phyloP scores from a whole-genome alignment of 2,329 filamentous ascomycete species.

The Hypomyces perniciosus region DNA sequence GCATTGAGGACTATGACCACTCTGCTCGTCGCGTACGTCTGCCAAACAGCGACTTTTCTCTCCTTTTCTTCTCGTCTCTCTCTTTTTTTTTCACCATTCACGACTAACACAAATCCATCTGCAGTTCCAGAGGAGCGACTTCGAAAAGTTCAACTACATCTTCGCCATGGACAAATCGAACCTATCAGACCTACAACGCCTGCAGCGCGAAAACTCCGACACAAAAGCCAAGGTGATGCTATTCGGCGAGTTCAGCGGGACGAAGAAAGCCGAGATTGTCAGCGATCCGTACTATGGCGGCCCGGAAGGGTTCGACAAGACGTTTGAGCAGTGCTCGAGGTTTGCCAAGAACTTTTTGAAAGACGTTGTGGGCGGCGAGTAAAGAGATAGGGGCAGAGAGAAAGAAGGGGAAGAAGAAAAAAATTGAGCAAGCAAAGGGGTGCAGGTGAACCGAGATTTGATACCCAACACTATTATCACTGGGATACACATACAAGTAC shows the following conservation, averaged over 20 bases:
- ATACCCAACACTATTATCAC: slow-evolving; percentile 4
- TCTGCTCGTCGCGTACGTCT: slow-evolving; percentile 62
- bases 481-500: neutral
- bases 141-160: slow-evolving; percentile 83
- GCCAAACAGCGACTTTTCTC: neutral
- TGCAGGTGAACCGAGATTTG: slow-evolving; percentile 1
- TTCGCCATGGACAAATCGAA: slow-evolving; percentile 92
- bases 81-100: neutral
- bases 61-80: neutral
- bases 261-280: slow-evolving; percentile 60
- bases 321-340: slow-evolving; percentile 76
- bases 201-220: slow-evolving; percentile 52
- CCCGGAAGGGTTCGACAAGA: slow-evolving; percentile 69
- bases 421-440: neutral
- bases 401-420: neutral
- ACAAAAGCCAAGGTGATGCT: slow-evolving; percentile 64
- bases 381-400: slow-evolving; percentile 8
- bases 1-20: slow-evolving; percentile 73
- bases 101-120: slow-evolving; percentile 1
- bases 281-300: slow-evolving; percentile 93
- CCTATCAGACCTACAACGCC: slow-evolving; percentile 59
- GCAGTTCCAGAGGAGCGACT: slow-evolving; percentile 60
- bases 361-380: slow-evolving; percentile 36
- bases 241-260: slow-evolving; percentile 76
- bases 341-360: slow-evolving; percentile 73